phyloP scores from a whole-genome alignment of 495 filamentous ascomycete species.

The Pseudevernia furfuracea region DNA sequence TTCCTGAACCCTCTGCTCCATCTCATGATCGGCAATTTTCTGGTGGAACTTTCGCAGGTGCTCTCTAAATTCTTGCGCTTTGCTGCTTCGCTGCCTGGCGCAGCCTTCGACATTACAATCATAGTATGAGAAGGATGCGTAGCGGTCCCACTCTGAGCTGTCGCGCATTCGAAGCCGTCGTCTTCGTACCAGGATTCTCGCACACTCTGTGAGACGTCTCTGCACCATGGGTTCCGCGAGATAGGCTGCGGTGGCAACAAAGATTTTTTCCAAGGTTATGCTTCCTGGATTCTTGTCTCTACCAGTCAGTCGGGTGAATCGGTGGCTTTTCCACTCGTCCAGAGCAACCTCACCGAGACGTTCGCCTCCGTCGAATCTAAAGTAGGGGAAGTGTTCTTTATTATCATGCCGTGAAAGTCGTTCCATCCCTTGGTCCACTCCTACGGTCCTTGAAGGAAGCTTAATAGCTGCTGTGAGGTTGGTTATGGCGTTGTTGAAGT shows the following conservation, averaged over 20 bases:
- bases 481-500: not conserved
- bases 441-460: constrained; percentile 5
- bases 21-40: not conserved
- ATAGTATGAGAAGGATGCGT: constrained; percentile 19
- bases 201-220: constrained; percentile 4
- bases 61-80: not conserved
- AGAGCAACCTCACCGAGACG: constrained; percentile 4
- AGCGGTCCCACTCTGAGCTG: constrained; percentile 15
- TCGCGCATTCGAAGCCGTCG: constrained; percentile 12
- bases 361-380: constrained; percentile 11
- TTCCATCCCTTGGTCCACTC: too few species aligned
- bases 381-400: constrained; percentile 9
- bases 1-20: not conserved
- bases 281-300: constrained; percentile 2
- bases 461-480: not conserved
- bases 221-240: constrained; percentile 2
- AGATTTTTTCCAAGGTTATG: constrained; percentile 5
- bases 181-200: constrained; percentile 10
- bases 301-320: not conserved
- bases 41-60: not conserved
- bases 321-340: constrained; percentile 15
- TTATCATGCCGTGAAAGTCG: too few species aligned
- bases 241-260: not conserved
- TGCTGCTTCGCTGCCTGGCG: not conserved
- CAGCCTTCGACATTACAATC: constrained; percentile 10